phyloP scores from a whole-genome alignment of 1,284 basidiomycete species.

The Chiua sp. region DNA sequence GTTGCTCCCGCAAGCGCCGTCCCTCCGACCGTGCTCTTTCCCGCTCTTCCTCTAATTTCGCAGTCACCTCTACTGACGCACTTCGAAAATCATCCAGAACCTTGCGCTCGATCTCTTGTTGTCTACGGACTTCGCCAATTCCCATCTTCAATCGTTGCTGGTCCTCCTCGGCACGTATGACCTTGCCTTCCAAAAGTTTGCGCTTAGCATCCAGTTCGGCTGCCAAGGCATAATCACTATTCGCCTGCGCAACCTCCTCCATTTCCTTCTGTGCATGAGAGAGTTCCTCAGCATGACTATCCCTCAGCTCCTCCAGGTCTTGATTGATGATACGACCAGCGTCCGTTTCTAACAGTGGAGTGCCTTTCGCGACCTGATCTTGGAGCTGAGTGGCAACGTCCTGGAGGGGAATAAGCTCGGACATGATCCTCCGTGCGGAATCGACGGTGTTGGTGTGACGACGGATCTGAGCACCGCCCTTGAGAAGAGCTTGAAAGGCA shows the following conservation, averaged over 20 bases:
- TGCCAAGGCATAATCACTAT: background rate
- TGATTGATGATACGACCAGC: background rate
- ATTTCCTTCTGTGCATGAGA: conserved; percentile 1
- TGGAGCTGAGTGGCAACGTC: conserved; percentile 8
- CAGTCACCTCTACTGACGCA: background rate
- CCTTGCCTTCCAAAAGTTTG: background rate
- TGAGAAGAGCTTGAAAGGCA: conserved; percentile 5
- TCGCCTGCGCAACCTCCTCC: background rate
- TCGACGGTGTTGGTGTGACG: conserved; percentile 1
- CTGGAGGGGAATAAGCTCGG: conserved; percentile 2
- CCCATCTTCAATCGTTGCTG: background rate
- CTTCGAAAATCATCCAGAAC: background rate
- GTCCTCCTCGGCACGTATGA: background rate
- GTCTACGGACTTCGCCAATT: background rate
- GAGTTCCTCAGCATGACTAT: conserved; percentile 4
- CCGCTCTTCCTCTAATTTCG: background rate
- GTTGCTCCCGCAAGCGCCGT: background rate
- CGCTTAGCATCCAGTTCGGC: conserved; percentile 3
- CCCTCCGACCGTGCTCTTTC: background rate
- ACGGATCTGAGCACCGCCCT: conserved; percentile 9
- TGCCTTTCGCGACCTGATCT: background rate
- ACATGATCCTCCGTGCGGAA: conserved; percentile 6
- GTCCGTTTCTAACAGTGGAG: background rate
- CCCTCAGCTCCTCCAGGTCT: conserved; percentile 1
- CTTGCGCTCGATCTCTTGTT: background rate